Percentiles rank a stretch among this genome's conserved stretches.
These are phyloP conservation scores for Calocybe cyanea DNA, from an alignment of 768 basidiomycete species.

Conservation along the genomic window DNA sequence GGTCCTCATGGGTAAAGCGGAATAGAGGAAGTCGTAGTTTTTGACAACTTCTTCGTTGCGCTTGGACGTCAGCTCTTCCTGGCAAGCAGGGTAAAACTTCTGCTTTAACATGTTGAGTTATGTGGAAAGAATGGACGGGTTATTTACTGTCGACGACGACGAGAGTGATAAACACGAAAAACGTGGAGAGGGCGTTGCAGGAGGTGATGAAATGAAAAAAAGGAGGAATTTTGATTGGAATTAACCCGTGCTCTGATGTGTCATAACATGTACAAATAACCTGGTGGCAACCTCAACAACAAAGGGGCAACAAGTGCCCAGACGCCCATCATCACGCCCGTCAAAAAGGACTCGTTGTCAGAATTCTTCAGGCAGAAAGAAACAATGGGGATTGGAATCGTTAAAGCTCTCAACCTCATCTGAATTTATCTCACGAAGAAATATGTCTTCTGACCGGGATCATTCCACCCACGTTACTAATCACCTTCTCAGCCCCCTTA, in stretches of 20 bases:
- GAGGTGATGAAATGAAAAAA: slow-evolving; percentile 15
- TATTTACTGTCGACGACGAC: slow-evolving; percentile 37
- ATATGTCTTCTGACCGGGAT: not conserved
- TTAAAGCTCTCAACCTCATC: too few relatives aligned
- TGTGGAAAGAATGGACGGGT: slow-evolving; percentile 45
- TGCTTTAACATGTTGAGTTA: too few relatives aligned
- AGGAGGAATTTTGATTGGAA: too few relatives aligned
- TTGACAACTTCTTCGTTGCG: slow-evolving; percentile 47
- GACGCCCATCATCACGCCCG: slow-evolving; percentile 4
- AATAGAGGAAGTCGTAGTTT: slow-evolving; percentile 81
- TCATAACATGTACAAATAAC: slow-evolving; percentile 31
- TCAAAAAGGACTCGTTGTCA: not conserved
- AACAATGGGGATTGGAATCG: too few relatives aligned
- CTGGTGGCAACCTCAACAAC: slow-evolving; percentile 18
- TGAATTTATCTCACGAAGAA: too few relatives aligned
- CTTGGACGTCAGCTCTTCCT: slow-evolving; percentile 58
- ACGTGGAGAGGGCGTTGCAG: slow-evolving; percentile 14
- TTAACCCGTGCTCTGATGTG: slow-evolving; percentile 19
- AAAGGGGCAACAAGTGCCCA: slow-evolving; percentile 1
- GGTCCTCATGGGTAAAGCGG: slow-evolving; percentile 55
- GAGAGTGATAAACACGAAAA: slow-evolving; percentile 18
- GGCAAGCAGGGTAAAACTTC: slow-evolving; percentile 71
- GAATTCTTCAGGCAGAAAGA: not conserved
- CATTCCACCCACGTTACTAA: not conserved
- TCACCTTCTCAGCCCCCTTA: not conserved